A percentile compares a stretch with the other conserved stretches of the same genome.
Evolutionary conservation across 176 grass and related monocot genomes (phyloP).

Genomic region (Carex scoparia): DNA sequence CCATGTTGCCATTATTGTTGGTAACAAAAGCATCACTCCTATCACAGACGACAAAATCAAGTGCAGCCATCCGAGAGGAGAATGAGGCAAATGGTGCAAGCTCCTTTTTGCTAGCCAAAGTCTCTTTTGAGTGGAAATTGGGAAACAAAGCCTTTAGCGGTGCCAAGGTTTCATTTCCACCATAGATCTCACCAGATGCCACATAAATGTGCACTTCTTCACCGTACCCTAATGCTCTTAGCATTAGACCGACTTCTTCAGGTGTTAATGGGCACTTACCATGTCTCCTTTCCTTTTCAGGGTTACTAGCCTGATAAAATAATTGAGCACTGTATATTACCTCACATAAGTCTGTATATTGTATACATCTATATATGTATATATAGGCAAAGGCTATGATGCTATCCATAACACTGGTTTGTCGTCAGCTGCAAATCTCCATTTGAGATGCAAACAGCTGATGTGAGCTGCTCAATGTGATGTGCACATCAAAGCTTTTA

Average conservation of each 20-base stretch:
- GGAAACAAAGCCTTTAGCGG: slow-evolving; percentile 70
- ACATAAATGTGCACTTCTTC: slow-evolving; percentile 70
- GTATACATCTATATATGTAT: neutral
- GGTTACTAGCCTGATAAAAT: slow-evolving; percentile 33
- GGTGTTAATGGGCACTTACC: slow-evolving; percentile 82
- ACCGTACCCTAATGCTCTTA: slow-evolving; percentile 63
- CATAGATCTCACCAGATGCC: slow-evolving; percentile 93
- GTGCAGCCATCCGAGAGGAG: slow-evolving; percentile 85
- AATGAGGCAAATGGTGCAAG: slow-evolving; percentile 51
- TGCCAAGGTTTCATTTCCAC: slow-evolving; percentile 62
- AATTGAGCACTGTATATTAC: neutral
- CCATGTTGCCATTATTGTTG: slow-evolving; percentile 91
- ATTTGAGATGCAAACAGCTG: neutral
- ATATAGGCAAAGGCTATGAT: neutral
- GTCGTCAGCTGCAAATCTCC: neutral
- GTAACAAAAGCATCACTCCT: slow-evolving; percentile 88
- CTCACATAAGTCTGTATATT: neutral
- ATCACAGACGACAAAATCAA: slow-evolving; percentile 92
- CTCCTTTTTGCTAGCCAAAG: slow-evolving; percentile 53
- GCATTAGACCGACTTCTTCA: slow-evolving; percentile 81
- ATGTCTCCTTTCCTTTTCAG: slow-evolving; percentile 44
- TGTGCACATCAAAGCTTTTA: neutral
- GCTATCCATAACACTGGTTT: neutral
- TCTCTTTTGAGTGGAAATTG: slow-evolving; percentile 90
- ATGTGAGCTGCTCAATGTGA: neutral